Base-by-base conservation (phyloP, 306 rosid species). In the Morella rubra region DNA sequence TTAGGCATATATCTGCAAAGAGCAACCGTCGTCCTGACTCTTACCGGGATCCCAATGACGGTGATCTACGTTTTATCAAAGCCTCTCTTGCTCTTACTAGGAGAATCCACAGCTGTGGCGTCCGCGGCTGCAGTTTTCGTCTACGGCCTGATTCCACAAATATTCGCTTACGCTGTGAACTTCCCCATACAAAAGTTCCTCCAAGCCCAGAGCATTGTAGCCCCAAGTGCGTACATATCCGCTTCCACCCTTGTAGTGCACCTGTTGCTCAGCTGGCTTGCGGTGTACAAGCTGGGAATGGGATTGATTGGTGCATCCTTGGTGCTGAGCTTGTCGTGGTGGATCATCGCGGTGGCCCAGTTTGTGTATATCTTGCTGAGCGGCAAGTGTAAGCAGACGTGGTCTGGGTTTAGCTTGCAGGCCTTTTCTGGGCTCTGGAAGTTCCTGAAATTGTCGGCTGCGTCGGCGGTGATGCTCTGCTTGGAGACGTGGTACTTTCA, bases 131-230 rank as follows among this genome's bases (percentile, higher is more conserved):
- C 87, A 0, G 16, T 88, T 0, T 92, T 84, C 62, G 93, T 92
- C 7, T 92, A 85, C 71, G 97, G 96, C 8, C 45, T 92, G 40
- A 92, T 92, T 60, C 97, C 97, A 0, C 96, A 92, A 76, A 88
- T 92, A 67, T 92, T 75, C 47, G 97, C 90, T 0, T 92, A 90
- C 73, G 97, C 96, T 0, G 44, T 88, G 18, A 90, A 90, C 87
- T 92, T 92, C 70, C 97, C 97, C 12, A 90, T 92, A 3, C 97
- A 92, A 72, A 92, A 92, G 45, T 92, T 90, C 46, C 90, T 90
- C 1, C 97, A 92, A 11, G 73, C 97, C 0, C 97, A 92, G 64
- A 88, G 96, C 78, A 88, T 92, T 12, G 96, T 92, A 44, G 65
- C 70, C 0, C 96, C 97, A 0, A 90, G 96, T 58, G 82, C 96